Base-by-base conservation (phyloP, 1,284 basidiomycete genomes). In the Microbotryomycetes sp. region DNA sequence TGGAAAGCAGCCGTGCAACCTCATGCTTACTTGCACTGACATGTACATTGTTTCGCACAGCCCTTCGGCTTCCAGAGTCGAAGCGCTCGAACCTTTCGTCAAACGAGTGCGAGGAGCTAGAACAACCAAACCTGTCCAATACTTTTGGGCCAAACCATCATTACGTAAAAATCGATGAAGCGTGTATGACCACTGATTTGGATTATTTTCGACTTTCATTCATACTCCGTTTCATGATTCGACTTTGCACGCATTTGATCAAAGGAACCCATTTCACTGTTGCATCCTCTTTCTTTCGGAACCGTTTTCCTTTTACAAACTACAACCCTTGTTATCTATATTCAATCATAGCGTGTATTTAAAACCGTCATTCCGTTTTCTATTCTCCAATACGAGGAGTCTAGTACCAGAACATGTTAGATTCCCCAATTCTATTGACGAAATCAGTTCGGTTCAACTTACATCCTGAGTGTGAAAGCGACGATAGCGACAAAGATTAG, bases 1-100 rank as follows among this genome's bases (percentile, higher is more conserved):
- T 42, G 12, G 36, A 19, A 19, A 42, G 19, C 12, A 42, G n/a
- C n/a, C n/a, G n/a, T n/a, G n/a, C n/a, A n/a, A n/a, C n/a, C n/a
- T n/a, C n/a, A n/a, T n/a, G n/a, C n/a, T n/a, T n/a, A n/a, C n/a
- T n/a, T n/a, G n/a, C n/a, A n/a, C n/a, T n/a, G n/a, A n/a, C n/a
- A n/a, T n/a, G n/a, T n/a, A n/a, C n/a, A n/a, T n/a, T n/a, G n/a
- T 42, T 19, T 42, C 36, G 36, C 36, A 42, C 36, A 42, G 36
- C 53, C 42, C 59, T 1, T 64, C 62, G 3, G 36, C 32, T 3
- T 59, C 63, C 4, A 59, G 67, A 1, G 67, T 68, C 48, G 67
- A 63, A 26, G 67, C 67, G 3, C 60, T 68, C 49, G 64, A 68
- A 46, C 64, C 64, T 42, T 68, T 68, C 32, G 67, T 68, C 46